Conservation (phyloP, 345 rosid genomes). For the Eucalyptus virginea region DNA sequence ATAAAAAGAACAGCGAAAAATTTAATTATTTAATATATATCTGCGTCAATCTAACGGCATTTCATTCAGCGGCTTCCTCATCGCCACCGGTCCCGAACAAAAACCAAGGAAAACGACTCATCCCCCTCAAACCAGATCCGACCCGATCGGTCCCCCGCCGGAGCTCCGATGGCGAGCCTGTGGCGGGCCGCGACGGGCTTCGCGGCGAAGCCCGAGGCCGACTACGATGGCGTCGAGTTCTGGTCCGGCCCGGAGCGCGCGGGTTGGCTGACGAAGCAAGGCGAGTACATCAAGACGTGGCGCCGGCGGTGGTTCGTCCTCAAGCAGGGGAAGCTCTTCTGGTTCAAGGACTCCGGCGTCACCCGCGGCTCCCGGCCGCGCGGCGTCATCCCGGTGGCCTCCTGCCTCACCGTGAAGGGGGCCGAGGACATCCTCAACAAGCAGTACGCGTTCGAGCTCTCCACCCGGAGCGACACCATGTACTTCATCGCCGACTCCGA, state of each 20-base stretch:
- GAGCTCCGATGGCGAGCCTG: constrained; percentile 9
- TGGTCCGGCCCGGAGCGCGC: constrained; percentile 59
- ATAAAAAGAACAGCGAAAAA: neutral
- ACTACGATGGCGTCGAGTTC: constrained; percentile 45
- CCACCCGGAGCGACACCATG: constrained; percentile 46
- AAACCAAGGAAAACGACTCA: neutral
- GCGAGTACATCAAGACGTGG: constrained; percentile 71
- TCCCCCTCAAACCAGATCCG: neutral
- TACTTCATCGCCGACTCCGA: constrained; percentile 65
- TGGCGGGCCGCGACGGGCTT: constrained; percentile 28
- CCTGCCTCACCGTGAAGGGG: constrained; percentile 64
- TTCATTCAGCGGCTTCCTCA: neutral
- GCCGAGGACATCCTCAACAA: constrained; percentile 60
- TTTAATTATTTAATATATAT: neutral
- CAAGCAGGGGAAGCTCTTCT: constrained; percentile 57
- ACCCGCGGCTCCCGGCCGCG: constrained; percentile 50
- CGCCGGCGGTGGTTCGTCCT: constrained; percentile 72
- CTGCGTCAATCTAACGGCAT: neutral
- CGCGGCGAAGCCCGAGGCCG: constrained; percentile 2
- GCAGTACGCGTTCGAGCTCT: constrained; percentile 51
- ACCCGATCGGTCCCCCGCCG: neutral
- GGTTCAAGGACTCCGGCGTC: constrained; percentile 61
- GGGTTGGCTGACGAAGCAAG: constrained; percentile 65
- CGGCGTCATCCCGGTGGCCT: constrained; percentile 48
- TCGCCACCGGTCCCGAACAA: neutral